A percentile compares a stretch with the other conserved stretches of the same genome.
Evolutionary conservation across 164 flowering plant species (phyloP).

Genomic region (Santalum album): DNA sequence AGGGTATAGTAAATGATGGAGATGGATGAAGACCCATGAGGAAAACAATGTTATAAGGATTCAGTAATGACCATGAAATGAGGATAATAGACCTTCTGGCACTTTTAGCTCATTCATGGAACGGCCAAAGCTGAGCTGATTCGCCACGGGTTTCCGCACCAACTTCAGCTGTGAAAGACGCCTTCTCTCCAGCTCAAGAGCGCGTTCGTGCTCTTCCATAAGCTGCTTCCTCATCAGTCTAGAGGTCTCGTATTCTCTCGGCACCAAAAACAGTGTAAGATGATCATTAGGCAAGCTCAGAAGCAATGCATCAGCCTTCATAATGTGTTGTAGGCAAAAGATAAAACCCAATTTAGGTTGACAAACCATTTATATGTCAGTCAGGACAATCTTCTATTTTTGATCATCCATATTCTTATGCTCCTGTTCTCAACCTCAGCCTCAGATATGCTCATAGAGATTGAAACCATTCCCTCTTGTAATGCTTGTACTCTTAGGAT

Average conservation of each 20-base stretch:
- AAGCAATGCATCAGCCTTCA: neutral
- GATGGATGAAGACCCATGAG: neutral
- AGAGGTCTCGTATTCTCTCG: conserved; percentile 20
- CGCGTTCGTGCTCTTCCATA: conserved; percentile 24
- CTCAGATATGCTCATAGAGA: no score
- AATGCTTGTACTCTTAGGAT: no score
- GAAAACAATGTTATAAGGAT: neutral
- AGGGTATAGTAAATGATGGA: neutral
- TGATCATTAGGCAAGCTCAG: neutral
- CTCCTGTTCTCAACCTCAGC: no score
- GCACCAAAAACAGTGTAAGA: conserved; percentile 11
- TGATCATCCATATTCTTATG: no score
- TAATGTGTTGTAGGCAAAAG: neutral
- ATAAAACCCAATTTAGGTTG: neutral
- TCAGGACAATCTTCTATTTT: no score
- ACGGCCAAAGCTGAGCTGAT: conserved; percentile 10
- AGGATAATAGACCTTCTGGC: conserved; percentile 17
- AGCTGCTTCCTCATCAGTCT: conserved; percentile 19
- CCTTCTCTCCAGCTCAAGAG: conserved; percentile 20
- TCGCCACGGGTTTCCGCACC: conserved; percentile 6
- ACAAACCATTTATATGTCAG: no score
- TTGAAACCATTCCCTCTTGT: no score
- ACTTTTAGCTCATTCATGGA: conserved; percentile 15
- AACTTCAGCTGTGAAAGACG: conserved; percentile 17
- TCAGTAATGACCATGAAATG: neutral